These are phyloP conservation scores for Tylopilus balloui DNA, from an alignment of 768 basidiomycete species.

Conservation along the genomic window DNA sequence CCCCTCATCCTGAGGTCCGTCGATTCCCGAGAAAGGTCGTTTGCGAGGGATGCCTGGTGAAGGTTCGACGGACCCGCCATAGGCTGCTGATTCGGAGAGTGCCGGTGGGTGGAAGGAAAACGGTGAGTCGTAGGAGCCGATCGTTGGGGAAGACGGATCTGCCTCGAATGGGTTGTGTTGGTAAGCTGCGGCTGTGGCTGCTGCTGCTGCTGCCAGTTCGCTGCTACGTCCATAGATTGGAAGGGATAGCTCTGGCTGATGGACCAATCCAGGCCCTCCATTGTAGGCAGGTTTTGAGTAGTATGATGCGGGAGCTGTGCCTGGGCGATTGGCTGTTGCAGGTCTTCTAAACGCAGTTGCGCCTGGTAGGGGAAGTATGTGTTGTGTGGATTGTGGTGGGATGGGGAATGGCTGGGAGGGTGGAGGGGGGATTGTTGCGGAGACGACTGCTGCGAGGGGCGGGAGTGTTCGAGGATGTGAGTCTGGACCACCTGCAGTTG, in stretches of 20 bases:
- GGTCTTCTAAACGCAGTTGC: constrained; percentile 53
- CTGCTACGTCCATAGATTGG: constrained; percentile 37
- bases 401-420: constrained; percentile 37
- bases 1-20: constrained; percentile 42
- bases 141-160: constrained; percentile 29
- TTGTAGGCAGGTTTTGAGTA: constrained; percentile 45
- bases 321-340: constrained; percentile 59
- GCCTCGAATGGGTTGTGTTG: constrained; percentile 27
- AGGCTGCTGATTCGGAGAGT: constrained; percentile 35
- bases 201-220: constrained; percentile 36
- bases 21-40: constrained; percentile 58
- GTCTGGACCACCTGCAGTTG: constrained; percentile 47
- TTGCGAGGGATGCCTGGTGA: constrained; percentile 50
- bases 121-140: constrained; percentile 52
- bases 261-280: constrained; percentile 51
- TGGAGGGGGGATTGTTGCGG: constrained; percentile 57
- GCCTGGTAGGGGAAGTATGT: constrained; percentile 55
- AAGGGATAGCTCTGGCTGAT: constrained; percentile 42
- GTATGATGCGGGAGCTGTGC: constrained; percentile 67
- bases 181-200: constrained; percentile 29
- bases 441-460: constrained; percentile 72
- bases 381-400: constrained; percentile 41
- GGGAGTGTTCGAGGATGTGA: constrained; percentile 54
- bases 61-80: constrained; percentile 31
- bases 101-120: constrained; percentile 77